Conservation (phyloP, 345 rosid species). For the Bretschneidera sinensis region DNA sequence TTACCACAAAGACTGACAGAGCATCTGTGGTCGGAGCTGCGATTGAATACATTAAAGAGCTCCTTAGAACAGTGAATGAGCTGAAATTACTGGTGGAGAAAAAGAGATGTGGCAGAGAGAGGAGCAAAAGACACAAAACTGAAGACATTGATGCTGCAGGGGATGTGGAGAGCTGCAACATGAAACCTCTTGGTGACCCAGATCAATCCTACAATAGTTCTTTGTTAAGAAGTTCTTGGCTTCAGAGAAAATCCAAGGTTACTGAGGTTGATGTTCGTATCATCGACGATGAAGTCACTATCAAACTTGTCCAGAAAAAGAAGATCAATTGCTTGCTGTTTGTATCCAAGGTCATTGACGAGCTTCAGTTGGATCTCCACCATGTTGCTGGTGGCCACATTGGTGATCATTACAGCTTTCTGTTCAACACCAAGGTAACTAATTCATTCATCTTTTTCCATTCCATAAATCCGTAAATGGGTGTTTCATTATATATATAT, state of each 20-base stretch:
- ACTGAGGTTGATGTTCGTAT: slow-evolving; percentile 86
- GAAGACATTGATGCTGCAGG: slow-evolving; percentile 36
- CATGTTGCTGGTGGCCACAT: slow-evolving; percentile 89
- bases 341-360: slow-evolving; percentile 71
- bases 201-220: slow-evolving; percentile 50
- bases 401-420: slow-evolving; percentile 74
- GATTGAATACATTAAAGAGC: slow-evolving; percentile 69
- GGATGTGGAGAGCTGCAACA: slow-evolving; percentile 38
- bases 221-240: slow-evolving; percentile 80
- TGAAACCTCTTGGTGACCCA: slow-evolving; percentile 37
- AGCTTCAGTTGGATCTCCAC: slow-evolving; percentile 74
- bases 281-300: slow-evolving; percentile 77
- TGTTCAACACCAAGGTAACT: slow-evolving; percentile 77
- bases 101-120: slow-evolving; percentile 54
- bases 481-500: too few species aligned
- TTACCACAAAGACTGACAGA: slow-evolving; percentile 56
- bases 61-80: slow-evolving; percentile 58
- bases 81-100: slow-evolving; percentile 74
- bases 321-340: slow-evolving; percentile 69
- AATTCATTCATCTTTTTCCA: not conserved
- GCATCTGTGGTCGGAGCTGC: slow-evolving; percentile 86
- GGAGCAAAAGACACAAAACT: slow-evolving; percentile 43
- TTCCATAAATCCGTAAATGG: too few species aligned
- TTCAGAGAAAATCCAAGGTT: slow-evolving; percentile 80
- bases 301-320: slow-evolving; percentile 77